Base-by-base conservation (phyloP, 2,329 filamentous ascomycete species). In the Clarireedia paspali region DNA sequence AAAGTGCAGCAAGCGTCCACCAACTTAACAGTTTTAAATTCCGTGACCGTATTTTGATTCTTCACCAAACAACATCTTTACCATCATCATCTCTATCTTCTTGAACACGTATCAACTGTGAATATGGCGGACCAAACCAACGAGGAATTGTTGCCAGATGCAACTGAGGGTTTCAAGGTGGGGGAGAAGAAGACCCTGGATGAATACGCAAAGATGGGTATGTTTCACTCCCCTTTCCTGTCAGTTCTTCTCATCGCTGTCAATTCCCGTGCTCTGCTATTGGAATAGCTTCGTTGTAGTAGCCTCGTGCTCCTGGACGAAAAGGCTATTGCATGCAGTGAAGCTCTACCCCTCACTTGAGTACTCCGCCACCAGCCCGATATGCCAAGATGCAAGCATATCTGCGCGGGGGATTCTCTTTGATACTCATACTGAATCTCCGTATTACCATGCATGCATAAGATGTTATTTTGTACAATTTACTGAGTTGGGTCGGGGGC, bases 161-260 rank as follows among this genome's bases (percentile, higher is more conserved):
- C 87, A 76, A 96, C 91, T 64, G 86, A 91, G 76, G 92, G 92
- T 71, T 97, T 96, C 86, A 96, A 95, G 84, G 88, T 96, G 70
- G 91, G 90, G 65, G 90, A 96, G 83, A 96, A 96, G 86, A 96
- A 97, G 83, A 95, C 89, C 66, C 81, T 99, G 70, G 89, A 92
- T 62, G 89, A 96, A 74, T 96, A 96, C 76, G 82, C 92, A 70
- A 80, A 96, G 73, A 87, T 99, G 75, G 94, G 91, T 95, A 78
- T 70, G 88, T 65, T 56, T 15, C 27, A 12, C 10, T 26, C 46
- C 46, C 45, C 3, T 48, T 24, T 50, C 36, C 17, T 17, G 38
- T 45, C 36, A 9, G 26, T 52, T 5, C 26, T 24, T n/a, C 45
- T 23, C 47, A 6, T 38, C 15, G 14, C 27, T 27, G 23, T 51